A percentile compares a stretch with the other conserved stretches of the same genome.
These are phyloP conservation scores for Puccinellia tenuiflora DNA, from an alignment of 176 grass and related monocot species.

Conservation along the genomic window DNA sequence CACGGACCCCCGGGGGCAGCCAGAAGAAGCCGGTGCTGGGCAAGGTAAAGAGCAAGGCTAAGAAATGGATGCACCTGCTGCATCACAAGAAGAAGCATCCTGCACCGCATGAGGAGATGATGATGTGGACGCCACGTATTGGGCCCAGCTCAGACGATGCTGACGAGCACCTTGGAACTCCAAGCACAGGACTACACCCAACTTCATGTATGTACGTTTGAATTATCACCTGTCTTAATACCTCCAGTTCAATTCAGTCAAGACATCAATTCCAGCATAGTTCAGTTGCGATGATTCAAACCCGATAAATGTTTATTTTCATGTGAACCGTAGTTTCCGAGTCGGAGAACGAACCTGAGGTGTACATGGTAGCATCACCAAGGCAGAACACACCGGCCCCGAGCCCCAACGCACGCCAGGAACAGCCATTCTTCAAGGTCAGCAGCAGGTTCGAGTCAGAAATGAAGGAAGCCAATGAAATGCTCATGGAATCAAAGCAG, in stretches of 20 bases:
- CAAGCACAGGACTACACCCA: constrained; percentile 17
- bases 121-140: constrained; percentile 52
- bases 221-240: background rate
- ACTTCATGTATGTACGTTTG: constrained; percentile 28
- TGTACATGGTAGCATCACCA: constrained; percentile 32
- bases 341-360: constrained; percentile 5
- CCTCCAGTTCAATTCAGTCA: constrained; percentile 17
- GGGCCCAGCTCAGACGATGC: constrained; percentile 19
- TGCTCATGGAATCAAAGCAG: constrained; percentile 49
- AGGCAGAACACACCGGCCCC: constrained; percentile 29
- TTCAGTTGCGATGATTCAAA: background rate
- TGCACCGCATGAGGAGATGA: constrained; percentile 30
- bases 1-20: constrained; percentile 35
- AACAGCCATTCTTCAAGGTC: constrained; percentile 45
- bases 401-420: constrained; percentile 27
- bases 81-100: constrained; percentile 52
- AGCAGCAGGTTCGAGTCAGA: constrained; percentile 57
- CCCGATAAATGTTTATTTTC: constrained; percentile 1
- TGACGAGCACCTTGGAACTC: constrained; percentile 2
- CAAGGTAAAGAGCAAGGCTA: constrained; percentile 71
- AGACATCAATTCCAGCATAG: background rate
- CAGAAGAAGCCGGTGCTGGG: constrained; percentile 57
- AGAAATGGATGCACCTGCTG: constrained; percentile 68
- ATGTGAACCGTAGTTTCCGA: constrained; percentile 21
- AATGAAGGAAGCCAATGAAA: constrained; percentile 59